These are phyloP conservation scores for Pleurotus platypus DNA, from an alignment of 768 basidiomycete genomes.

Conservation along the genomic window DNA sequence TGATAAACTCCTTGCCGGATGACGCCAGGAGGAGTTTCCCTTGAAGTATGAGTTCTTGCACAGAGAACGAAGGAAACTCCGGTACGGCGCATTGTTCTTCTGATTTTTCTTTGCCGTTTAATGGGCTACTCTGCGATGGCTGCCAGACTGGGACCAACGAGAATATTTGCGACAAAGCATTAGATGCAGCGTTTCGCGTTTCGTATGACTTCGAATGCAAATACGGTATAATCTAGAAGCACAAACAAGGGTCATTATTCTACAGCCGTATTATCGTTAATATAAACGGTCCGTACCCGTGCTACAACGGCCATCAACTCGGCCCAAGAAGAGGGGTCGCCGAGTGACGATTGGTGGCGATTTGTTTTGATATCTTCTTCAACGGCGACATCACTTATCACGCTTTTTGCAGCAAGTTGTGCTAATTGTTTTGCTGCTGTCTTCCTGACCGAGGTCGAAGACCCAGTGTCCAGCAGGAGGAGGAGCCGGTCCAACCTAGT, in stretches of 20 bases:
- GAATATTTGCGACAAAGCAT: slow-evolving; percentile 86
- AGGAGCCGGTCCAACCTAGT: slow-evolving; percentile 94
- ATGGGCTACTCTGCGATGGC: slow-evolving; percentile 36
- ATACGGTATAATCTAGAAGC: slow-evolving; percentile 76
- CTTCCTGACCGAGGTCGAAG: slow-evolving; percentile 81
- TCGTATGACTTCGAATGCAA: slow-evolving; percentile 91
- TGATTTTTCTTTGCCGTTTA: slow-evolving; percentile 14
- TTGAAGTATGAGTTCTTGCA: slow-evolving; percentile 71
- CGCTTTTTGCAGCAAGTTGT: slow-evolving; percentile 83
- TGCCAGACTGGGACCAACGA: slow-evolving; percentile 79
- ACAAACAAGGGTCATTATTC: slow-evolving; percentile 11
- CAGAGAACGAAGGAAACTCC: slow-evolving; percentile 73
- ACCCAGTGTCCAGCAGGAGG: slow-evolving; percentile 91
- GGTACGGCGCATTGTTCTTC: slow-evolving; percentile 31
- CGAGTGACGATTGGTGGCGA: slow-evolving; percentile 47
- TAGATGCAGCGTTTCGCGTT: slow-evolving; percentile 85
- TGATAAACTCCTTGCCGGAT: slow-evolving; percentile 89
- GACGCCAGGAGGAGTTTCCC: slow-evolving; percentile 82
- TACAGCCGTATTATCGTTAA: neutral
- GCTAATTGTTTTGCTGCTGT: slow-evolving; percentile 98
- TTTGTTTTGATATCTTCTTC: slow-evolving; percentile 73
- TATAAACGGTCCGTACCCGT: slow-evolving; percentile 48
- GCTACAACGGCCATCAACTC: slow-evolving; percentile 89
- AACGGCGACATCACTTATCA: slow-evolving; percentile 76
- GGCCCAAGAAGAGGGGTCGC: slow-evolving; percentile 79